Conservation (phyloP, 768 basidiomycete species). For the Suillus brevipes region DNA sequence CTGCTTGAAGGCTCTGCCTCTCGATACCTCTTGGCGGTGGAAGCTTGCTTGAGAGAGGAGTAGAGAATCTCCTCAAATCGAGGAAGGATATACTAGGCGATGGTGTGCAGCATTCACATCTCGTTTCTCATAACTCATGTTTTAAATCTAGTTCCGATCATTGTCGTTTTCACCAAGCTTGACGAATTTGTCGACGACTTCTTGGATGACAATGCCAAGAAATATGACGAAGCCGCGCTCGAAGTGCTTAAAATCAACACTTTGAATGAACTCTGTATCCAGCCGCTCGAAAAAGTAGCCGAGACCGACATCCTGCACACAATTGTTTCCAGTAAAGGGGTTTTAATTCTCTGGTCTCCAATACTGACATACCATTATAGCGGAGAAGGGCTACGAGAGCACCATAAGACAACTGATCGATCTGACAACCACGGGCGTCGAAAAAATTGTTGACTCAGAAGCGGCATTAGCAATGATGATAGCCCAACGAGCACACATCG, state of each 20-base stretch:
- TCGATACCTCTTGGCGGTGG: slow-evolving; percentile 8
- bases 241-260: background rate
- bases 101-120: background rate
- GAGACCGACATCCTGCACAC: slow-evolving; percentile 4
- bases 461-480: slow-evolving; percentile 9
- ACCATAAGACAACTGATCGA: slow-evolving; percentile 8
- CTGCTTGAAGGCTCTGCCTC: slow-evolving; percentile 7
- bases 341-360: background rate
- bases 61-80: background rate
- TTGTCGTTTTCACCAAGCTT: slow-evolving; percentile 12
- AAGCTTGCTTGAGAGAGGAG: slow-evolving; percentile 8
- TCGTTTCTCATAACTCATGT: background rate
- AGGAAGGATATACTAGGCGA: slow-evolving; percentile 6
- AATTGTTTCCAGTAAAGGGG: slow-evolving; percentile 9
- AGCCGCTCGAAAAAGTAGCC: slow-evolving; percentile 4
- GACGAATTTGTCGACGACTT: slow-evolving; percentile 1
- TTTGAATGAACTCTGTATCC: slow-evolving; percentile 7
- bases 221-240: background rate
- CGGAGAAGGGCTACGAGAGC: slow-evolving; percentile 1
- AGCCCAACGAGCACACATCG: slow-evolving; percentile 10
- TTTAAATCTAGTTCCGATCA: slow-evolving; percentile 4
- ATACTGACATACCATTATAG: background rate
- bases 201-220: slow-evolving; percentile 1
- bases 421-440: slow-evolving; percentile 9
- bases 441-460: slow-evolving; percentile 9